Evolutionary conservation across 495 filamentous ascomycete species (phyloP).

Genomic region (Antarctomyces pellizariae): DNA sequence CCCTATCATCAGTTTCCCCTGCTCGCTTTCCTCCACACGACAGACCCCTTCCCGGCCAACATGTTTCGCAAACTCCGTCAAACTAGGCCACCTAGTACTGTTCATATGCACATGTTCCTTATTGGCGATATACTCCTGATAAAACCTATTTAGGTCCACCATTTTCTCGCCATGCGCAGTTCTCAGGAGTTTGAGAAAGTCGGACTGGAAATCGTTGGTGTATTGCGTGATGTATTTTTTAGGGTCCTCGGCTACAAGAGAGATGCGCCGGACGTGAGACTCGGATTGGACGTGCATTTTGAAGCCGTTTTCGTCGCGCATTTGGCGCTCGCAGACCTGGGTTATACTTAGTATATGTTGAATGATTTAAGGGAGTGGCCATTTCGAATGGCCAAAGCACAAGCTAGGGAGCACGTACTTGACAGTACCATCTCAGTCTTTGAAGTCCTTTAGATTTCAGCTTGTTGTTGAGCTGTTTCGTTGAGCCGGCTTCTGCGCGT

Average conservation of each 20-base stretch:
- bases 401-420: slow-evolving; percentile 13
- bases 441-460: slow-evolving; percentile 78
- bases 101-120: slow-evolving; percentile 89
- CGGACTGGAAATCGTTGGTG: slow-evolving; percentile 49
- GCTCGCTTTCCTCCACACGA: slow-evolving; percentile 71
- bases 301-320: slow-evolving; percentile 51
- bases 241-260: slow-evolving; percentile 63
- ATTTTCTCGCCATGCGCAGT: slow-evolving; percentile 73
- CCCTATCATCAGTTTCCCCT: slow-evolving; percentile 59
- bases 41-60: slow-evolving; percentile 68
- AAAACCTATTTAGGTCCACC: slow-evolving; percentile 73
- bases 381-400: too few species aligned
- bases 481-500: slow-evolving; percentile 71
- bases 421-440: slow-evolving; percentile 69
- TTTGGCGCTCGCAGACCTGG: slow-evolving; percentile 29
- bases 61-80: slow-evolving; percentile 75
- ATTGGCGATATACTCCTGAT: slow-evolving; percentile 63
- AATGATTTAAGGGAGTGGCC: not conserved
- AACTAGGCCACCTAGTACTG: slow-evolving; percentile 57
- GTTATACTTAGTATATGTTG: slow-evolving; percentile 1
- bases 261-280: slow-evolving; percentile 64
- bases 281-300: slow-evolving; percentile 65
- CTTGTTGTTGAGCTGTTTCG: slow-evolving; percentile 70
- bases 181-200: slow-evolving; percentile 52
- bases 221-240: slow-evolving; percentile 58